Evolutionary conservation across 1,284 basidiomycete species (phyloP).

Genomic region (Tranzscheliella williamsii): DNA sequence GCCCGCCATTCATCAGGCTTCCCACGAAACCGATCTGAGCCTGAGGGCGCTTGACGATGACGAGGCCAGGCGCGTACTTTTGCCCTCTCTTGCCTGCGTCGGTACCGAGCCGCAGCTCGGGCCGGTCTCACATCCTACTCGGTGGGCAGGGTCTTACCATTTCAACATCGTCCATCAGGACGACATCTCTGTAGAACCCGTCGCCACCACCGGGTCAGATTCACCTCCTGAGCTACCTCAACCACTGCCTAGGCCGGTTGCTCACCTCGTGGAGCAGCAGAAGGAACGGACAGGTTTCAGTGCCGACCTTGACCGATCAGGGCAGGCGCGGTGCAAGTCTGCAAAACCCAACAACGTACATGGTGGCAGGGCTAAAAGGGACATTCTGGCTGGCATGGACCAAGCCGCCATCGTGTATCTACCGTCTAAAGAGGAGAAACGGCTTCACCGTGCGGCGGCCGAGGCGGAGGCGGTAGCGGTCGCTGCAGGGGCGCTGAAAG

Average conservation of each 20-base stretch:
- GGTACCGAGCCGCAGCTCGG: slow-evolving; percentile 1
- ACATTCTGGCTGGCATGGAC: slow-evolving; percentile 12
- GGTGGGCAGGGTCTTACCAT: slow-evolving; percentile 11
- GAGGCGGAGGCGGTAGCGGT: slow-evolving; percentile 7
- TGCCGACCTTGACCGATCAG: background rate
- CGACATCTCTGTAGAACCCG: too few species aligned
- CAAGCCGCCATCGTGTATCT: slow-evolving; percentile 25
- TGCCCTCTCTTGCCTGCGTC: slow-evolving; percentile 10
- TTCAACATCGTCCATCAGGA: slow-evolving; percentile 12
- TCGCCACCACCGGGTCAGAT: background rate
- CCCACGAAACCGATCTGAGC: slow-evolving; percentile 14
- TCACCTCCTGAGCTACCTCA: background rate
- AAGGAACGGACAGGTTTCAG: background rate
- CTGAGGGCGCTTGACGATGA: slow-evolving; percentile 10
- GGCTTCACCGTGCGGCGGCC: slow-evolving; percentile 24
- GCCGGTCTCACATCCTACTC: slow-evolving; percentile 2
- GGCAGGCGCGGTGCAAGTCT: background rate
- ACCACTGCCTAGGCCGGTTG: background rate
- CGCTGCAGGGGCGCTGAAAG: background rate
- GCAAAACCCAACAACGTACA: too few species aligned
- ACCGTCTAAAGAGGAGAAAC: slow-evolving; percentile 26
- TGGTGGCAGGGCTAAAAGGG: slow-evolving; percentile 6
- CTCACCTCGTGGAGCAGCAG: background rate
- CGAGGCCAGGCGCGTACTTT: slow-evolving; percentile 3
- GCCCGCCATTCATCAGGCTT: background rate